A percentile compares a stretch with the other conserved stretches of the same genome.
These are phyloP conservation scores for Exophiala oligosperma DNA, from an alignment of 2,329 filamentous ascomycete genomes.

Conservation along the genomic window DNA sequence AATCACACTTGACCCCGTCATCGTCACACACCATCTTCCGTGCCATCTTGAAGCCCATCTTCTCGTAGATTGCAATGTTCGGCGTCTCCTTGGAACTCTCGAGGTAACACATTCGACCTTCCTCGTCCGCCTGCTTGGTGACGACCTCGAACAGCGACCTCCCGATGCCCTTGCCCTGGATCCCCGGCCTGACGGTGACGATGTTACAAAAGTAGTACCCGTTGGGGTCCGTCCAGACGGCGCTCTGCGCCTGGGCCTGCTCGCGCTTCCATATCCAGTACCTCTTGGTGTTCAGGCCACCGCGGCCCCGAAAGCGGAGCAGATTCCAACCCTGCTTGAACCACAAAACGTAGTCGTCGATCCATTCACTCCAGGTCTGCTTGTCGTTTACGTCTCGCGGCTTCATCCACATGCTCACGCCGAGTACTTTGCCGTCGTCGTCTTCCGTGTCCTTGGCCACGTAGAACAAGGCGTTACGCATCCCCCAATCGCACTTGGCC, in stretches of 20 bases:
- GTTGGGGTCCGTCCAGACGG: slow-evolving; percentile 63
- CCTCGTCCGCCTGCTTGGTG: slow-evolving; percentile 62
- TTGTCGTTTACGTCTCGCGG: slow-evolving; percentile 52
- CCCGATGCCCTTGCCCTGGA: slow-evolving; percentile 67
- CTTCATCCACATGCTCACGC: slow-evolving; percentile 71
- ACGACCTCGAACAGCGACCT: slow-evolving; percentile 64
- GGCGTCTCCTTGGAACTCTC: slow-evolving; percentile 69
- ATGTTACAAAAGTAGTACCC: slow-evolving; percentile 80
- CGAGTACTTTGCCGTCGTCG: slow-evolving; percentile 55
- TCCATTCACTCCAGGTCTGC: slow-evolving; percentile 62
- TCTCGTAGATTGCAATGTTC: slow-evolving; percentile 70
- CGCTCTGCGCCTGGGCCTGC: slow-evolving; percentile 61
- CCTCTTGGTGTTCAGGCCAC: slow-evolving; percentile 64
- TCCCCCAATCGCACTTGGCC: slow-evolving; percentile 69
- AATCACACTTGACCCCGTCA: slow-evolving; percentile 60
- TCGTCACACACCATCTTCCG: slow-evolving; percentile 66
- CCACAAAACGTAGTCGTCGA: slow-evolving; percentile 66
- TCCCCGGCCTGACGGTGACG: slow-evolving; percentile 65
- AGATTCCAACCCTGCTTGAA: slow-evolving; percentile 67
- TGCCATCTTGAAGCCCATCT: slow-evolving; percentile 65
- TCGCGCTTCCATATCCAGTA: slow-evolving; percentile 73
- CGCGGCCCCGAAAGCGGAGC: slow-evolving; percentile 62
- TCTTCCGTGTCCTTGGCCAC: slow-evolving; percentile 62
- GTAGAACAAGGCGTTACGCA: slow-evolving; percentile 68
- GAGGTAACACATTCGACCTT: slow-evolving; percentile 67